Evolutionary conservation across 345 rosid genomes (phyloP), one percentile per base, ranked within the genome.

Genomic region (Combretum micranthum): DNA sequence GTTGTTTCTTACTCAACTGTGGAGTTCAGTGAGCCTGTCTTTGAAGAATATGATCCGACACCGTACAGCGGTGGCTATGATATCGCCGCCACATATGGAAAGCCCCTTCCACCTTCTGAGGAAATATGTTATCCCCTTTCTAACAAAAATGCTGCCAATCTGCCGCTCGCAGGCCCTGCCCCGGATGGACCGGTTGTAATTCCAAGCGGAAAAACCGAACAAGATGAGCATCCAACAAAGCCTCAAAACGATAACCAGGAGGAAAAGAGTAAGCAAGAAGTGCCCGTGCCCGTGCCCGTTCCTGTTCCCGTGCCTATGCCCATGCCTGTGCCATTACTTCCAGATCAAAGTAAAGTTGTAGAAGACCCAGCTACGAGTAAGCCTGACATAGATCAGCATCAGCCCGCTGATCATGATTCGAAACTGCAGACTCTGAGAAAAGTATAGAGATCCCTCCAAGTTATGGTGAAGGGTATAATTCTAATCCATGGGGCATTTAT

Each of bases 41-140:
- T 80, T 19, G 86, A 83, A 2, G 95, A 91, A 0, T 83, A 80
- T 21, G 96, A 88, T 50, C 77, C 92, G 15, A 86, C 88, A 3
- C 95, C 98, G 64, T 91, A 77, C 22, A 77, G 54, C 12, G 96
- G 98, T 42, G 95, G 96, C 26, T 85, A 77, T 42, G 88, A 88
- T 53, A 68, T 49, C 15, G 71, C 61, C 69, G 60, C 53, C 51
- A 73, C 85, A 12, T 91, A 85, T 48, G 96, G 98, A 8, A 66
- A 77, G 26, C 83, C 98, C 42, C 81, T 76, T 19, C 76, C 88
- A 14, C 83, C 78, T 2, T 85, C 96, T 0, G 85, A 67, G 14
- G 67, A 62, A 16, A 77, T 48, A 50, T 91, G 95, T 51, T 75
- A 85, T 55, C 86, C 96, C 56, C 79, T 71, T 44, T 76, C 83